Percentiles rank a stretch among this genome's conserved stretches.
Conservation (phyloP, 768 basidiomycete genomes). For the Termitomyces sp. region DNA sequence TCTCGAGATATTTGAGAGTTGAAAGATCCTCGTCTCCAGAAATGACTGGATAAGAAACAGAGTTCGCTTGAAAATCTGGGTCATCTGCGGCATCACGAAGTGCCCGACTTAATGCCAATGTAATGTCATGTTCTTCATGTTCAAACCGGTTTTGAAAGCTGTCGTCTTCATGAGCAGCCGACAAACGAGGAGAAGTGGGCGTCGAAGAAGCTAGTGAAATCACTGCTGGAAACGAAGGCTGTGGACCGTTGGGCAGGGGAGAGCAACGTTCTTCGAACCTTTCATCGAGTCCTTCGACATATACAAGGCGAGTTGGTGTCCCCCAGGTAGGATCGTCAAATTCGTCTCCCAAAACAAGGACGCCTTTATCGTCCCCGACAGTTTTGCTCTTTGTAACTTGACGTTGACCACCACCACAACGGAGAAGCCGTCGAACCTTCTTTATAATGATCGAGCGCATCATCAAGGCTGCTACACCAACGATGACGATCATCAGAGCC, state of each 20-base stretch:
- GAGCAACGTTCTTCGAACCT: not conserved
- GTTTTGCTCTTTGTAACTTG: not conserved
- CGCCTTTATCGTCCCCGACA: conserved; percentile 4
- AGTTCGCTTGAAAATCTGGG: not conserved
- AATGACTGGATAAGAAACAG: not conserved
- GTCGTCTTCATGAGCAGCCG: not conserved
- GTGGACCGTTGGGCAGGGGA: not conserved
- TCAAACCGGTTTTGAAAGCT: conserved; percentile 19
- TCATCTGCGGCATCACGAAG: conserved; percentile 7
- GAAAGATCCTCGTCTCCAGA: not conserved
- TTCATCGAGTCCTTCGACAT: conserved; percentile 8
- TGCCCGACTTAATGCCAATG: conserved; percentile 19
- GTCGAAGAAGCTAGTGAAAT: not conserved
- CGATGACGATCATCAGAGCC: conserved; percentile 4
- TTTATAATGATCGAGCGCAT: conserved; percentile 10
- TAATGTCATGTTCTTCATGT: conserved; percentile 24
- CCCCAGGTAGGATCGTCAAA: conserved; percentile 12
- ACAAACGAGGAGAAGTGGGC: not conserved
- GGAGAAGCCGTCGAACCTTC: conserved; percentile 6
- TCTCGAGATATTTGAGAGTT: conserved; percentile 7
- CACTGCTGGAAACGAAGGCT: not conserved
- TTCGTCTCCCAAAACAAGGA: not conserved
- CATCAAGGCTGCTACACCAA: conserved; percentile 2
- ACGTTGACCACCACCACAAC: conserved; percentile 6
- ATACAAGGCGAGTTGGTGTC: conserved; percentile 12